phyloP scores from a whole-genome alignment of 2,329 filamentous ascomycete genomes.

The Emmonsiellopsis sp. region DNA sequence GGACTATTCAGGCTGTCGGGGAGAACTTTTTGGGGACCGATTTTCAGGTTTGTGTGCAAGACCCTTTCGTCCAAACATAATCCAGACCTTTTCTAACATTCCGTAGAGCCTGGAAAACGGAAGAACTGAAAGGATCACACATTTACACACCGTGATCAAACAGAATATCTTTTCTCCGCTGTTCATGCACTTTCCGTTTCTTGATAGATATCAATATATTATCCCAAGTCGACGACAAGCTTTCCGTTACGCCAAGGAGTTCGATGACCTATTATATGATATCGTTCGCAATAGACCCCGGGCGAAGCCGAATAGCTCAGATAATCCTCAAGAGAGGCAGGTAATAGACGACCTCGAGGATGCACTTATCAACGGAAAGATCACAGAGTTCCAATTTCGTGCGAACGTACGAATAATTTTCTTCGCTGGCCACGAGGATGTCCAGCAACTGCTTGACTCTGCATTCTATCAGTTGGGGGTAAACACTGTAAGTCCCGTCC shows the following conservation, averaged over 20 bases:
- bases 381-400: conserved; percentile 30
- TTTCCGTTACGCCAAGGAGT: background rate
- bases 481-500: background rate
- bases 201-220: conserved; percentile 1
- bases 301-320: conserved; percentile 9
- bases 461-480: conserved; percentile 20
- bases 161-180: background rate
- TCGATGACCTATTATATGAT: background rate
- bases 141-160: background rate
- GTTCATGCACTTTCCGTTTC: background rate
- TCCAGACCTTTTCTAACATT: background rate
- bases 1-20: conserved; percentile 20
- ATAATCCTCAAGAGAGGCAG: background rate
- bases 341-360: conserved; percentile 17
- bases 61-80: too few species aligned
- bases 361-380: conserved; percentile 16
- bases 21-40: conserved; percentile 19
- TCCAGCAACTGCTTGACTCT: conserved; percentile 30
- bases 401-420: conserved; percentile 35
- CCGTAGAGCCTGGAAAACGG: background rate
- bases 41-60: conserved; percentile 13
- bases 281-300: background rate
- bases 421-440: conserved; percentile 36
- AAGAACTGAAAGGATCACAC: background rate
- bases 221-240: background rate